Percentiles rank a stretch among this genome's conserved stretches.
phyloP scores from a whole-genome alignment of 108 stramenopile genomes.

The Skeletonema potamos region DNA sequence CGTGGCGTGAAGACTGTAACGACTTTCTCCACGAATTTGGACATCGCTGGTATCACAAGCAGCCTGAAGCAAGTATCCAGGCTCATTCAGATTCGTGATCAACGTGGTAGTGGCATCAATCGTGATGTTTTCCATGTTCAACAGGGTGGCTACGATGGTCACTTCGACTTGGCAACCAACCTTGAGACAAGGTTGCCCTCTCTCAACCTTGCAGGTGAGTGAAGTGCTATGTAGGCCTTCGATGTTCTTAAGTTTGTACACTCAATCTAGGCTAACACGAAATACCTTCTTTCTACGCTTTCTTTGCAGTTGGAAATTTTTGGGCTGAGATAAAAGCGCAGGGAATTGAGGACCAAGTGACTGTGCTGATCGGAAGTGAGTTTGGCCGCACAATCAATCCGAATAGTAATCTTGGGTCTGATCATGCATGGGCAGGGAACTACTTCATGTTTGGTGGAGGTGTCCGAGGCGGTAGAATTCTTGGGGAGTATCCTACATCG shows the following conservation, averaged over 20 bases:
- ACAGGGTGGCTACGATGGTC: conserved; percentile 51
- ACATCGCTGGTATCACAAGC: conserved; percentile 19
- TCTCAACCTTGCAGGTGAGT: conserved; percentile 16
- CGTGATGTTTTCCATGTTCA: conserved; percentile 47
- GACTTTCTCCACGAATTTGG: background rate
- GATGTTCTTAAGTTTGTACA: no score
- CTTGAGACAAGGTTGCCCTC: conserved; percentile 7
- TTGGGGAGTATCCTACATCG: conserved; percentile 40
- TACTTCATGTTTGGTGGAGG: conserved; percentile 48
- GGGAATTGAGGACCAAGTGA: conserved; percentile 46
- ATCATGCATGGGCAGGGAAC: conserved; percentile 76
- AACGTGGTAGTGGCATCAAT: conserved; percentile 32
- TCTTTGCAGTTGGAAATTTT: conserved; percentile 41
- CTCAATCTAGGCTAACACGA: no score
- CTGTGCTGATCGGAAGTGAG: conserved; percentile 45
- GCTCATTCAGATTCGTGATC: conserved; percentile 27
- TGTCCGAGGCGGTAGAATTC: conserved; percentile 43
- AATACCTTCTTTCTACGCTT: conserved; percentile 13
- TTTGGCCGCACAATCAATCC: conserved; percentile 68
- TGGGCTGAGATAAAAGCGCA: conserved; percentile 53
- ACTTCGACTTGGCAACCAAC: conserved; percentile 18
- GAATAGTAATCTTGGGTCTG: conserved; percentile 56
- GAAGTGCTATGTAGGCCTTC: no score
- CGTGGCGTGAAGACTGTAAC: conserved; percentile 6
- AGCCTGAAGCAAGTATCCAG: conserved; percentile 32